Base-by-base conservation (phyloP, 2,329 filamentous ascomycete genomes). In the Aureobasidium sp. region DNA sequence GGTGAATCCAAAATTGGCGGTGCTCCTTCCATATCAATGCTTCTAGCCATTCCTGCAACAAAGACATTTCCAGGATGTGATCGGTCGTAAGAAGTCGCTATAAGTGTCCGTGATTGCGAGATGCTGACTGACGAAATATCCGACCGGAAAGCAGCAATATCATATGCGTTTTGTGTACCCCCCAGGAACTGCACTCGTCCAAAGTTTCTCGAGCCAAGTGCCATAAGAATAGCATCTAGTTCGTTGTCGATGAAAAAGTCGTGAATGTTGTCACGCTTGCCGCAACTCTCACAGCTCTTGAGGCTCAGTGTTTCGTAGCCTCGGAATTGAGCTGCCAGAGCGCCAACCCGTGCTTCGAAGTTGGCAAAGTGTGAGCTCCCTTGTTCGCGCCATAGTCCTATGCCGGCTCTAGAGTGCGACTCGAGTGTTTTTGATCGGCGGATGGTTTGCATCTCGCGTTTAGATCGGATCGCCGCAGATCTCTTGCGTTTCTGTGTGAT, bases 401-500 rank as follows among this genome's bases (percentile, higher is more conserved):
- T 41, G 24, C 39, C 37, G 7, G 52, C 34, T 29, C 16, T 30
- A 17, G 52, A 40, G 22, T 50, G 24, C 21, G 49, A 29, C 19
- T 45, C 30, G 4, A 58, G 48, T 1, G 51, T 29, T 37, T 22
- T 40, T 6, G 57, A 53, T 14, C 55, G 45, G 14, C 30, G 19
- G 10, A 56, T 42, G 6, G 54, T 56, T 32, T 56, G 51, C 3
- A 17, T 37, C 14, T 49, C 27, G 7, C 54, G 40, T 7, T 58
- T 56, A 22, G 50, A 24, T 17, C 38, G 25, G 12, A 40, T 17
- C 3, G 32, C 41, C 3, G 37, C 27, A 14, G 48, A n/a, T 19
- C 49, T 16, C 14, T 55, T 56, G 25, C 53, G 51, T 22, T 55
- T 57, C 56, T 57, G 45, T n/a, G 8, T 10, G 11, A 32, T n/a